Evolutionary conservation across 192 early-diverging fungal species (phyloP), one percentile per base, ranked within the genome.

Genomic region (Funneliformis mosseae): DNA sequence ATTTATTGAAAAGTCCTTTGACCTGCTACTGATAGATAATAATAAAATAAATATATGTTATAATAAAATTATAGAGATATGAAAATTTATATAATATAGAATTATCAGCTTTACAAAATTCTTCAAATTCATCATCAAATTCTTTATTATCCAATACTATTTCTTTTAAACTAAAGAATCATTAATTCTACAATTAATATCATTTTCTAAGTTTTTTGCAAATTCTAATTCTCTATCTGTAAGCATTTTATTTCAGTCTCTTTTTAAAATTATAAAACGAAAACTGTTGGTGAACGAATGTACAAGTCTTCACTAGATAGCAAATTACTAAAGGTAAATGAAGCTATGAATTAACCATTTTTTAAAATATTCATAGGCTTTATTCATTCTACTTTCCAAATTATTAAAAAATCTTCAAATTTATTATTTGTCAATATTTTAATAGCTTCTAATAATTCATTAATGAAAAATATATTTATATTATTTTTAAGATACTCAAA

Each of bases 21-120:
- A 75, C 73, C 59, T 60, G 73, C 33, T 75, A 48, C 25, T 59
- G 50, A 5, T 75, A 9, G 23, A 75, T 60, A 25, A 75, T 50
- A 2, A 75, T 75, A 50, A 60, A 75, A 48, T 60, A 75, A 11
- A 75, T 75, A 14, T 42, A 3, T 5, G 23, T 59, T 59, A 59
- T 45, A 5, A 60, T 8, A 27, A 75, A 60, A 9, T 27, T 59
- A 18, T 71, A 71, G 8, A 71, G n/a, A 18, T 43, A 12, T 21
- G 63, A 3, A 64, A 33, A 64, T 33, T 64, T 16, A 11, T 71
- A 71, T 71, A 71, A 71, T n/a, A 39, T n/a, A 18, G 27, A 1
- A 64, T 43, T 71, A 45, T 71, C 16, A 71, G 5, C 6, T 8
- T n/a, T 18, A 45, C 39, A 71, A 16, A 71, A 71, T 41, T 71